These are phyloP conservation scores for Eucalyptus brandiana DNA, from an alignment of 345 rosid species.

Conservation along the genomic window DNA sequence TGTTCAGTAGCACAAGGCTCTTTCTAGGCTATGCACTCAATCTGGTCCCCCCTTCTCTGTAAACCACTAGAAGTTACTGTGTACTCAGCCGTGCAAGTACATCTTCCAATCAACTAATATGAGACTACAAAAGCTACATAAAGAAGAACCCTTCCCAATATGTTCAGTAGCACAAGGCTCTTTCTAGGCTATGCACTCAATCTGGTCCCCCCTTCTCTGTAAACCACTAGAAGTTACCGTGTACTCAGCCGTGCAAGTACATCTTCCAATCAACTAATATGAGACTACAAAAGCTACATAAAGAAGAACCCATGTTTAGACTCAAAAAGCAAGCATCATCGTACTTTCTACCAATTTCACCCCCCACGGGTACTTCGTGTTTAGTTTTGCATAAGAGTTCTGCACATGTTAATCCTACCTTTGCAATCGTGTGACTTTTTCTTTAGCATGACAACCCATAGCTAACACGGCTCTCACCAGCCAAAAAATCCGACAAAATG, in stretches of 20 bases:
- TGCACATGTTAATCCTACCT: not conserved
- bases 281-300: not conserved
- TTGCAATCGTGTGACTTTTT: not conserved
- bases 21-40: not conserved
- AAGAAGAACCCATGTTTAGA: not conserved
- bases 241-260: not conserved
- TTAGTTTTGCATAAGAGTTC: not conserved
- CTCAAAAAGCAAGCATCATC: not conserved
- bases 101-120: not conserved
- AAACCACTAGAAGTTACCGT: not conserved
- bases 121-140: not conserved
- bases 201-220: not conserved
- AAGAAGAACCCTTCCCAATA: not conserved
- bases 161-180: not conserved
- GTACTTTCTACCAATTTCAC: not conserved
- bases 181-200: not conserved
- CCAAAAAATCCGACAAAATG: not conserved
- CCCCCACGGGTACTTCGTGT: not conserved
- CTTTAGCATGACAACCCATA: not conserved
- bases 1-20: not conserved
- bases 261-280: not conserved
- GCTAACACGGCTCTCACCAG: not conserved
- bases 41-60: not conserved
- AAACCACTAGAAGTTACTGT: not conserved
- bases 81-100: not conserved